Evolutionary conservation across 2,329 filamentous ascomycete genomes (phyloP), one percentile per base, ranked within the genome.

Genomic region (Fusarium fracticaudum): DNA sequence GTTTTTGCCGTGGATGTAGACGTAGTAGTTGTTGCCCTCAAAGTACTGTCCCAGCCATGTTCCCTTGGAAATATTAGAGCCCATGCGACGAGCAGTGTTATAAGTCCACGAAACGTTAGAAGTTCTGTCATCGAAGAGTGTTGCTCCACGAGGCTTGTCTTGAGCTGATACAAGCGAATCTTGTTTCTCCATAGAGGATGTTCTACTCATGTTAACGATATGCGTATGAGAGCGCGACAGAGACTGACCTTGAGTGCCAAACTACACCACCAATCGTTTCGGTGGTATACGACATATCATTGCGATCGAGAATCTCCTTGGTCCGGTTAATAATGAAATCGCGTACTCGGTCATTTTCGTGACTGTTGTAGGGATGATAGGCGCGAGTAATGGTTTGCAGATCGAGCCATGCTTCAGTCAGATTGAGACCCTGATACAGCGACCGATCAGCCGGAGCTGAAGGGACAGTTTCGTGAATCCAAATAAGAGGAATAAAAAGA

Each of bases 321-420:
- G 97, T 89, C 67, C 95, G 90, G 24, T 85, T 78, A 69, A 98
- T 85, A 40, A 98, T 85, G 87, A 92, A 98, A 40, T 89, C 85
- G 70, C 94, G 91, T 40, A 98, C 91, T 31, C 90, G 85, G 76
- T 98, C 95, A 80, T 98, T 98, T 69, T 90, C 87, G 67, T 87
- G 91, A 75, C 93, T 95, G 83, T 98, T 98, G 85, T 94, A 98
- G 0, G 96, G 96, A 80, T 98, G 96, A 80, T 93, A 96, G 3
- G 87, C 87, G 72, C 87, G 87, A 40, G 93, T 96, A 55, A 99
- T 87, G 63, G 87, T 85, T 69, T 94, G 90, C 38, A 99, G 86
- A 80, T 98, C 95, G 18, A 87, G 83, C 95, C 95, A 98, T 43
- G 96, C 94, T 83, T 97, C 91, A 6, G 92, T 92, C 60, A 98